Conservation (phyloP, 352 stramenopile genomes). For the Phytophthora hybrid region DNA sequence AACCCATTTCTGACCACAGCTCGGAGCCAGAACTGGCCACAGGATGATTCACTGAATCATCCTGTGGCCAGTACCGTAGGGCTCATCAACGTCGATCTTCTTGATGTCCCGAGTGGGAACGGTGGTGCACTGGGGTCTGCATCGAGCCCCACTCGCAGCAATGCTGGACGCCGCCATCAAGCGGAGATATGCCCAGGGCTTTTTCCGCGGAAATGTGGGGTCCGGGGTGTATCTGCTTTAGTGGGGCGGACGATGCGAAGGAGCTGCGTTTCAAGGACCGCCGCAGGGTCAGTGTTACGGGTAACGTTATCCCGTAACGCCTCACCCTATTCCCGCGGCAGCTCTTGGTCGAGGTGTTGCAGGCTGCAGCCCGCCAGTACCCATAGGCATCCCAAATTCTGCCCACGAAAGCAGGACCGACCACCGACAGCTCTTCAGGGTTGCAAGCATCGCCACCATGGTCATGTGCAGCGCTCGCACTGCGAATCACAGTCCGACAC, state of each 20-base stretch:
- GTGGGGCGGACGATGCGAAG: no score
- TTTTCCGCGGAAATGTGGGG: slow-evolving; percentile 2
- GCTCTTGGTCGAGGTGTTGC: not conserved
- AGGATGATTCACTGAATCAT: no score
- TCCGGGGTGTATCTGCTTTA: not conserved
- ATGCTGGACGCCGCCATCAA: not conserved
- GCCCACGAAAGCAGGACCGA: not conserved
- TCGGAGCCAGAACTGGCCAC: slow-evolving; percentile 7
- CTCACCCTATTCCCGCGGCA: not conserved
- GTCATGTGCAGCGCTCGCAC: not conserved
- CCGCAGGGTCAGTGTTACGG: no score
- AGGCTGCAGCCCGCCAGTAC: not conserved
- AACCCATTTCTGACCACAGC: slow-evolving; percentile 23
- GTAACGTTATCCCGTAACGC: not conserved
- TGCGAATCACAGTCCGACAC: not conserved
- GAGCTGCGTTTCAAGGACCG: no score
- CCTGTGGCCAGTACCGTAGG: no score
- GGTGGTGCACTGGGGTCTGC: not conserved
- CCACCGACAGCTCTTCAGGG: not conserved
- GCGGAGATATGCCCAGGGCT: slow-evolving; percentile 1
- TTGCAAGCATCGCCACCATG: not conserved
- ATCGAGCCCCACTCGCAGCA: not conserved
- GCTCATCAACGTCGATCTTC: not conserved
- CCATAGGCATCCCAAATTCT: not conserved
- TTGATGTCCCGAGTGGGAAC: no score